Percentiles rank a stretch among this genome's conserved stretches.
These are phyloP conservation scores for Cytospora mali DNA, from an alignment of 2,329 filamentous ascomycete species.

Conservation along the genomic window DNA sequence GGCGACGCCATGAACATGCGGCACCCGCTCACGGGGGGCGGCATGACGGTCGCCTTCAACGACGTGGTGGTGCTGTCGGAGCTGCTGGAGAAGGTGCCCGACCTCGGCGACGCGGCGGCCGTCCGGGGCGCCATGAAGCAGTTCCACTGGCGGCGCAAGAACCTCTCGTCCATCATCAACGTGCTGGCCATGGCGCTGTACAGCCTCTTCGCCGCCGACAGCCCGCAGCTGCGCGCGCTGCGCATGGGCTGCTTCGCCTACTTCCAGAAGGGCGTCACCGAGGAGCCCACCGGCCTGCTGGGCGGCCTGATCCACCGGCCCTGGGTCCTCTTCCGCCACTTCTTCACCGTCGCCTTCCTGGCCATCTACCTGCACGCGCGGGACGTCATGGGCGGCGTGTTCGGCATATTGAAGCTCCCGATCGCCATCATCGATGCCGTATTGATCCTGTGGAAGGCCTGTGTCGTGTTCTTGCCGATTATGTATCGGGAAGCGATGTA, in stretches of 20 bases:
- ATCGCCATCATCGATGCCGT: constrained; percentile 66
- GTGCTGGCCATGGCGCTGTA: constrained; percentile 97
- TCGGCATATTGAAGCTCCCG: constrained; percentile 62
- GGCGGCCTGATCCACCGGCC: constrained; percentile 80
- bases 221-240: constrained; percentile 74
- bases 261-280: constrained; percentile 75
- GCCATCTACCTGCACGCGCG: constrained; percentile 69
- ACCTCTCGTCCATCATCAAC: constrained; percentile 85
- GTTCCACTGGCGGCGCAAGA: constrained; percentile 89
- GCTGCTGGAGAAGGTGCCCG: constrained; percentile 69
- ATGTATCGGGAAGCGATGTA: constrained; percentile 66
- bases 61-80: constrained; percentile 80
- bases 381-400: constrained; percentile 49
- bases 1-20: constrained; percentile 99
- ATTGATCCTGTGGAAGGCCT: constrained; percentile 77
- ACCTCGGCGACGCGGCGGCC: constrained; percentile 66
- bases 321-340: constrained; percentile 81
- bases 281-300: constrained; percentile 79
- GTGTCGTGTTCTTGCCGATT: constrained; percentile 80
- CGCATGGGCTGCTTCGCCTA: constrained; percentile 92
- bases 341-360: constrained; percentile 90
- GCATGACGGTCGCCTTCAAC: constrained; percentile 97
- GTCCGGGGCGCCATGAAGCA: constrained; percentile 69
- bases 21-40: constrained; percentile 94
- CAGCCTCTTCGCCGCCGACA: constrained; percentile 84